Base-by-base conservation (phyloP, 1,284 basidiomycete species). In the Boletus mariae region DNA sequence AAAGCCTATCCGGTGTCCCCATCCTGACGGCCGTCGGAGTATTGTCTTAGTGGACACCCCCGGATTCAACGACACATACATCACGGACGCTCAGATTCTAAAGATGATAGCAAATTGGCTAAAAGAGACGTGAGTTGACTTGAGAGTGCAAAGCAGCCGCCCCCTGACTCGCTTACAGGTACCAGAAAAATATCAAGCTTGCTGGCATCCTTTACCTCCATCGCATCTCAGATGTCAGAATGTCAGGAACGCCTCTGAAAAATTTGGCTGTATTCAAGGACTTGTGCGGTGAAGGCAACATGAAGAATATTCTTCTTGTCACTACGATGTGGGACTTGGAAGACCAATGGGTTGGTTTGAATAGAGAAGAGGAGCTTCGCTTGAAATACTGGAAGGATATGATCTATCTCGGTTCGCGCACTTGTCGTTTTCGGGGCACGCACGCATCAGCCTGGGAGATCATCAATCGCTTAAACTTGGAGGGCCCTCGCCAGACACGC, bases 151-250 rank as follows among this genome's bases (percentile, higher is more conserved):
- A 9, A 9, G 26, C 1, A 13, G 44, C 2, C 26, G 20, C n/a
- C 2, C 2, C 20, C 34, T 63, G n/a, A 54, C 46, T 37, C 12
- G 28, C 12, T 20, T 3, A 12, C 28, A 64, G 59, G 8, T 59
- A 64, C 28, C 44, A 47, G 26, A 58, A 54, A 12, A 49, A 58
- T 26, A 53, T 49, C 42, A 68, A 50, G 43, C 53, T 69, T 8
- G 17, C 57, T 6, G 66, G 66, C 13, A 34, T 70, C 26, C 47
- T 70, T n/a, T 66, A 66, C 45, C 53, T 68, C 47, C 64, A 70
- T 43, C 64, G 56, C 3, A 66, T 68, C 15, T 70, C 76, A n/a
- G 79, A 80, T 56, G 65, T 66, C 55, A 71, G 78, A 28, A 63
- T 80, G 55, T 72, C 70, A 5, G 77, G 77, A 11, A 61, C 64